A percentile compares a stretch with the other conserved stretches of the same genome.
phyloP scores from a whole-genome alignment of 768 basidiomycete genomes.

The Epithele typhae region DNA sequence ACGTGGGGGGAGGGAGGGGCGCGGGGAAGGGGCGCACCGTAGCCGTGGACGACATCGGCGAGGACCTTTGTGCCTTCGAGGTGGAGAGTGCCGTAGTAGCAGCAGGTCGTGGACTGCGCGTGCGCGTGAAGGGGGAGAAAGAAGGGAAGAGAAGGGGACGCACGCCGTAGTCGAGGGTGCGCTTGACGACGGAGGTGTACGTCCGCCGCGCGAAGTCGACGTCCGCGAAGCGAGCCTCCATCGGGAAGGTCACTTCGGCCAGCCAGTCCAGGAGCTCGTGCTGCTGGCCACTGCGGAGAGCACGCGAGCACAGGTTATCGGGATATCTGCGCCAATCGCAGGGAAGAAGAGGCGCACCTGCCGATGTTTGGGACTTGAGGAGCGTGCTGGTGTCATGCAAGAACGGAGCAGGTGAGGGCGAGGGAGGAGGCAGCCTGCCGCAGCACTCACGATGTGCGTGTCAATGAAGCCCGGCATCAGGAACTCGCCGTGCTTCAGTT shows the following conservation, averaged over 20 bases:
- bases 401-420: too few species aligned
- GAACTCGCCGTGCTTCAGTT: constrained; percentile 49
- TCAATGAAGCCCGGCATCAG: constrained; percentile 87
- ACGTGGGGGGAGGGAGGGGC: neutral
- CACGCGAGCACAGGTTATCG: neutral
- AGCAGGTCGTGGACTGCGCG: constrained; percentile 84
- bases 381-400: constrained; percentile 50
- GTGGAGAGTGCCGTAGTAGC: constrained; percentile 86
- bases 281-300: constrained; percentile 71
- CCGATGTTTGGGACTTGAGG: constrained; percentile 76
- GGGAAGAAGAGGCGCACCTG: constrained; percentile 33
- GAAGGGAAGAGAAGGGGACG: constrained; percentile 23
- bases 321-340: neutral
- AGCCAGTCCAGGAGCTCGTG: constrained; percentile 91
- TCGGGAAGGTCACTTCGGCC: constrained; percentile 78
- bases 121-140: too few species aligned
- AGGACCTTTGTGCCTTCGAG: constrained; percentile 75
- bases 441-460: constrained; percentile 74
- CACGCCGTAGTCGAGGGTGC: constrained; percentile 73
- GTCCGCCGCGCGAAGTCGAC: constrained; percentile 59
- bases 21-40: constrained; percentile 38
- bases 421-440: too few species aligned
- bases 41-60: constrained; percentile 64
- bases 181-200: constrained; percentile 69
- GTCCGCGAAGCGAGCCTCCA: constrained; percentile 74